These are phyloP conservation scores for Botryobasidium botryosum DNA, from an alignment of 768 basidiomycete species.

Conservation along the genomic window DNA sequence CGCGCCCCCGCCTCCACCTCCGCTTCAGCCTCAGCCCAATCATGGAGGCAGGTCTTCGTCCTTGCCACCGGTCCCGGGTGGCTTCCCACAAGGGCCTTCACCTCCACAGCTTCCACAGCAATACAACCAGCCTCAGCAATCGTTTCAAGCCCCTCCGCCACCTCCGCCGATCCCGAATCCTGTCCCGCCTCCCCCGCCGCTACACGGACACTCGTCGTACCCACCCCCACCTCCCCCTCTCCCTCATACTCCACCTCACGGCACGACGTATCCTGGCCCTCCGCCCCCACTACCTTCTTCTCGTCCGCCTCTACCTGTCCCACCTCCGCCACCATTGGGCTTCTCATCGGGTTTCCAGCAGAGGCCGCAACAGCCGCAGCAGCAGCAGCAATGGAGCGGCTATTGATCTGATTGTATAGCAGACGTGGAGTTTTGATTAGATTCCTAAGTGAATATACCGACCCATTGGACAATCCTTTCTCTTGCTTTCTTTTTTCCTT, in stretches of 20 bases:
- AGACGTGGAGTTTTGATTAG: too few species aligned
- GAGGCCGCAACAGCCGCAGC: too few species aligned
- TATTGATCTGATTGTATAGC: too few species aligned
- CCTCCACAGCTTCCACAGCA: neutral
- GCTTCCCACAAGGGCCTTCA: neutral
- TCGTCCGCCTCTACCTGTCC: neutral
- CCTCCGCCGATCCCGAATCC: neutral
- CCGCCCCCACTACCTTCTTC: neutral
- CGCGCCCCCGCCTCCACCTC: neutral
- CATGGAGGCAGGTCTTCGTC: neutral
- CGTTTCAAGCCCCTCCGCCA: neutral
- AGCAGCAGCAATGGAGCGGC: too few species aligned
- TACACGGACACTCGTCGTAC: neutral
- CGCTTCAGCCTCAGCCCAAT: neutral
- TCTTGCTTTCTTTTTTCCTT: too few species aligned
- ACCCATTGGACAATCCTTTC: too few species aligned
- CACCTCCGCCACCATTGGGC: neutral
- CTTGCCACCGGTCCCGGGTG: neutral
- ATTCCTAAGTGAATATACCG: too few species aligned
- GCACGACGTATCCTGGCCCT: neutral
- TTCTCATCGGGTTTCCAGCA: too few species aligned
- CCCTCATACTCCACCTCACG: neutral
- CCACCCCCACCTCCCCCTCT: neutral
- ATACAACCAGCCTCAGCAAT: neutral
- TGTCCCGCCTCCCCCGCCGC: neutral